Conservation (phyloP, 2,329 filamentous ascomycete genomes). For the Elsinoe necatrix region DNA sequence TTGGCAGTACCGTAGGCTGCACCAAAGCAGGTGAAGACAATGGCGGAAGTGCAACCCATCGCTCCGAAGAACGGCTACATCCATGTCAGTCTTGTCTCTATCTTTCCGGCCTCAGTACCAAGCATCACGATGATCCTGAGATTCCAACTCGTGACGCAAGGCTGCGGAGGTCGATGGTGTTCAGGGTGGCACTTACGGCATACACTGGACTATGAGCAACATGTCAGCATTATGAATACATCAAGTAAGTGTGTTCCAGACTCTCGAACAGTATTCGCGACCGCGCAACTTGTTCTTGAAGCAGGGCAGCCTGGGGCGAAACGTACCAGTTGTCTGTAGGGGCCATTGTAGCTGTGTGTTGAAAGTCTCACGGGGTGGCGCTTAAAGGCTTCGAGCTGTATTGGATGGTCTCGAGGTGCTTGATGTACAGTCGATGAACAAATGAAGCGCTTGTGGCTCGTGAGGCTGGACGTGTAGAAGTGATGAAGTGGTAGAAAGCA, state of each 20-base stretch:
- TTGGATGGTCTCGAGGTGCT: neutral
- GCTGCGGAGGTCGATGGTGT: neutral
- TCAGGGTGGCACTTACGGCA: constrained; percentile 66
- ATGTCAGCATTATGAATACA: constrained; percentile 6
- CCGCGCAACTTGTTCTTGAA: constrained; percentile 18
- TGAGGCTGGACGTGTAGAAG: constrained; percentile 1
- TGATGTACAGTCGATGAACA: neutral
- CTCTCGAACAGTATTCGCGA: constrained; percentile 16
- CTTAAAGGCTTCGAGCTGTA: neutral
- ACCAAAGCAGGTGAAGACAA: constrained; percentile 93
- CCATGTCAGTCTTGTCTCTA: constrained; percentile 23
- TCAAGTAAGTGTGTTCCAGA: neutral
- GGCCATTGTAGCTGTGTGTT: constrained; percentile 53
- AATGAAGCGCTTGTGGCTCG: neutral
- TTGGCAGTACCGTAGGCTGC: constrained; percentile 98
- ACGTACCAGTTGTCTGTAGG: constrained; percentile 70
- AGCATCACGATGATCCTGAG: neutral
- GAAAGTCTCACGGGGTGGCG: neutral
- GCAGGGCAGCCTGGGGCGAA: constrained; percentile 25
- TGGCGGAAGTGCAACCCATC: constrained; percentile 91
- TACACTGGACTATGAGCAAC: constrained; percentile 72
- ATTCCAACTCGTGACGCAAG: constrained; percentile 4
- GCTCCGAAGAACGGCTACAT: constrained; percentile 82
- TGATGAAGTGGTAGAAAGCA: constrained; percentile 11
- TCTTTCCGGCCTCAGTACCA: neutral